A percentile compares a stretch with the other conserved stretches of the same genome.
These are phyloP conservation scores for Claviceps pazoutovae DNA, from an alignment of 2,329 filamentous ascomycete species.

Conservation along the genomic window DNA sequence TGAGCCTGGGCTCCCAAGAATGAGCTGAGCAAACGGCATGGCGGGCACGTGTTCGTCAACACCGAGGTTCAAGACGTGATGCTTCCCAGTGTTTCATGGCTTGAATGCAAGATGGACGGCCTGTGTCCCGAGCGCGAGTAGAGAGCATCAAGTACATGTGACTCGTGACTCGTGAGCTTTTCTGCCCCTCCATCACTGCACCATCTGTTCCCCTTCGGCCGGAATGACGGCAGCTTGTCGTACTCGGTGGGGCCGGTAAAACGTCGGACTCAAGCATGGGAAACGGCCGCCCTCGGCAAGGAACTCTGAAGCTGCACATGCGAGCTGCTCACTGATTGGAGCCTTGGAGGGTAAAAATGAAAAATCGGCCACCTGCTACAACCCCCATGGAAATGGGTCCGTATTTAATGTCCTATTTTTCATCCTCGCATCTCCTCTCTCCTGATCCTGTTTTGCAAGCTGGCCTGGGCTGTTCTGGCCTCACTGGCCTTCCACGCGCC, in stretches of 20 bases:
- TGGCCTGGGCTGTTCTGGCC: conserved; percentile 1
- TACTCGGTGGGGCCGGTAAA: neutral
- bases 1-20: conserved; percentile 85
- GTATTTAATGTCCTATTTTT: conserved; percentile 2
- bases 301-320: neutral
- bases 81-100: neutral
- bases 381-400: conserved; percentile 4
- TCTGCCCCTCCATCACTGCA: conserved; percentile 4
- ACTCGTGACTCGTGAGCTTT: neutral
- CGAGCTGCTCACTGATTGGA: neutral
- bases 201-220: neutral
- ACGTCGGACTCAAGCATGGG: neutral
- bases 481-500: conserved; percentile 11
- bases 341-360: neutral
- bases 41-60: conserved; percentile 3
- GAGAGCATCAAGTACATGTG: neutral
- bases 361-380: neutral
- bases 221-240: neutral
- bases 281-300: neutral
- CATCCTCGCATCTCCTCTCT: conserved; percentile 5
- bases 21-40: conserved; percentile 60
- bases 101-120: neutral
- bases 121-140: neutral
- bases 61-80: neutral
- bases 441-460: neutral